Evolutionary conservation across 2,329 filamentous ascomycete species (phyloP).

Genomic region (Fusarium humuli): DNA sequence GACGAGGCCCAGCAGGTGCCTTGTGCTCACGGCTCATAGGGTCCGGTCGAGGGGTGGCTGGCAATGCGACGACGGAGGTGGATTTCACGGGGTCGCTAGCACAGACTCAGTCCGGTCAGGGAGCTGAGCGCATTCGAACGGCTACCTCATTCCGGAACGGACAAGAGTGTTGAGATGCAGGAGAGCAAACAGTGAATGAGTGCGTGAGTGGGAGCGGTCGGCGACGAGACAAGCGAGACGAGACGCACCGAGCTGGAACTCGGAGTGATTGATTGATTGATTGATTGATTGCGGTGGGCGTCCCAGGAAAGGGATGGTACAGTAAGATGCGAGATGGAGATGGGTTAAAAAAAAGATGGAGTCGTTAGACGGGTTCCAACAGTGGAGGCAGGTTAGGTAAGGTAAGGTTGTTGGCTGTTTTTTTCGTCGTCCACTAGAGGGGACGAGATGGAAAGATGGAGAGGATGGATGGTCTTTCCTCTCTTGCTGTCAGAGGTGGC

Average conservation of each 20-base stretch:
- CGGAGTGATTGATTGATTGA: neutral
- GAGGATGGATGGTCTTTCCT: slow-evolving; percentile 28
- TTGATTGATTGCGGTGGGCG: slow-evolving; percentile 29
- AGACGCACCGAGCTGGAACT: slow-evolving; percentile 14
- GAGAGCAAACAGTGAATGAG: slow-evolving; percentile 19
- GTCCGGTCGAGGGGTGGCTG: slow-evolving; percentile 48
- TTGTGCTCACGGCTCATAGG: slow-evolving; percentile 60
- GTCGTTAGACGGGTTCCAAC: slow-evolving; percentile 36
- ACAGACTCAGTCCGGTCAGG: slow-evolving; percentile 68
- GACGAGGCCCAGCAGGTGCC: slow-evolving; percentile 69
- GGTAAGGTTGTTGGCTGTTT: slow-evolving; percentile 36
- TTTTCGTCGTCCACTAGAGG: slow-evolving; percentile 25
- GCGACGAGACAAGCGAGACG: slow-evolving; percentile 19
- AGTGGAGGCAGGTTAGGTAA: slow-evolving; percentile 27
- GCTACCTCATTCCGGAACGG: slow-evolving; percentile 68
- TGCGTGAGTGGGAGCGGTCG: slow-evolving; percentile 16
- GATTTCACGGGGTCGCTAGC: slow-evolving; percentile 46
- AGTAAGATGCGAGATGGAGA: slow-evolving; percentile 41
- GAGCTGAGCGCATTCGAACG: slow-evolving; percentile 67
- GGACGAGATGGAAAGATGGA: slow-evolving; percentile 29
- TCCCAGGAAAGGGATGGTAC: slow-evolving; percentile 35
- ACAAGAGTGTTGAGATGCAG: slow-evolving; percentile 25
- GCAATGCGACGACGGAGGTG: slow-evolving; percentile 48
- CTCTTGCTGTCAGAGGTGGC: slow-evolving; percentile 28
- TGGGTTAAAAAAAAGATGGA: slow-evolving; percentile 44